These are phyloP conservation scores for Pyrus pyrifolia DNA, from an alignment of 306 rosid species.

Conservation along the genomic window DNA sequence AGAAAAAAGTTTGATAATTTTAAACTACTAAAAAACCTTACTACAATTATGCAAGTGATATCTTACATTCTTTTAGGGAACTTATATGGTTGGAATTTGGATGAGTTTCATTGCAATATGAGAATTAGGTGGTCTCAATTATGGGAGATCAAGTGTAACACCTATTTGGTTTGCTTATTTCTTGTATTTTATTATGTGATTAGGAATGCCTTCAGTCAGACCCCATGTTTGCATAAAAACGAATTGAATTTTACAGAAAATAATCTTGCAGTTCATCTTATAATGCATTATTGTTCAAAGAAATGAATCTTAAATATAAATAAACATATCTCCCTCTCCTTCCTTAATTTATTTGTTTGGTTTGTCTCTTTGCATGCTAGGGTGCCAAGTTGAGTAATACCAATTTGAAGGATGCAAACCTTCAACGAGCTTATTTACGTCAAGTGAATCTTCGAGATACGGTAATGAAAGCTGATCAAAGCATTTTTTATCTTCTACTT, in stretches of 20 bases:
- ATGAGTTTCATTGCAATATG: not conserved
- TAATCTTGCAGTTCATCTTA: not conserved
- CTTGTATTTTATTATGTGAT: not conserved
- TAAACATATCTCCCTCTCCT: not conserved
- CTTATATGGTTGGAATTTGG: not conserved
- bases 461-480: conserved; percentile 30
- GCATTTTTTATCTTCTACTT: not conserved
- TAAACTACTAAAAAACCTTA: too few relatives aligned
- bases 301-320: not conserved
- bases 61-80: not conserved
- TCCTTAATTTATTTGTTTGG: not conserved
- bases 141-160: not conserved
- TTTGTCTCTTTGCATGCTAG: conserved; percentile 26
- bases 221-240: not conserved
- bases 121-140: not conserved
- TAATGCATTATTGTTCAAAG: not conserved
- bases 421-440: conserved; percentile 86
- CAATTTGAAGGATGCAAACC: conserved; percentile 78
- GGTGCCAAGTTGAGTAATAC: conserved; percentile 80
- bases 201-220: not conserved
- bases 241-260: not conserved
- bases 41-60: too few relatives aligned
- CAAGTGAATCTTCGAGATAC: conserved; percentile 71
- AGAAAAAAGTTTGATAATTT: too few relatives aligned
- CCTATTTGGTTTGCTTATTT: not conserved